Percentiles rank a stretch among this genome's conserved stretches.
Evolutionary conservation across 257 asterid genomes (phyloP).

Genomic region (Phtheirospermum japonicum): DNA sequence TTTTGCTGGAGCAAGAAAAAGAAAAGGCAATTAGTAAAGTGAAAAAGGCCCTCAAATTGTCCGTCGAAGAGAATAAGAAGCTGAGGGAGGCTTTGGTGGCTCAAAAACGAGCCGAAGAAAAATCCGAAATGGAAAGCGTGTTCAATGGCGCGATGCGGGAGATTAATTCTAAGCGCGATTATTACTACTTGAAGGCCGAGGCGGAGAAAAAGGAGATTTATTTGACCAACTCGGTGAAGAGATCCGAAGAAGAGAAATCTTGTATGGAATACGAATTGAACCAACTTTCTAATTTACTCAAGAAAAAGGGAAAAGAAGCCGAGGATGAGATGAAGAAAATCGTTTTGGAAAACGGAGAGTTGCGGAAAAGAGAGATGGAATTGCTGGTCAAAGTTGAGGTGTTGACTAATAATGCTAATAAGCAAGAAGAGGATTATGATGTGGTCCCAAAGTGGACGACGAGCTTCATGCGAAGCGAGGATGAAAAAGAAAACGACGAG

Average conservation of each 20-base stretch:
- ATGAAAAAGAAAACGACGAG: no score
- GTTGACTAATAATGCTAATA: not conserved
- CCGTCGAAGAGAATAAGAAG: slow-evolving; percentile 74
- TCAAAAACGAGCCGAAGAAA: slow-evolving; percentile 76
- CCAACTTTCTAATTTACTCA: not conserved
- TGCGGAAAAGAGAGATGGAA: not conserved
- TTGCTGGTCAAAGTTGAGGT: not conserved
- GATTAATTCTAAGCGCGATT: not conserved
- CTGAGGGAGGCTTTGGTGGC: slow-evolving; percentile 73
- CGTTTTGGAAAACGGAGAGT: not conserved
- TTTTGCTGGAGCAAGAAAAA: slow-evolving; percentile 68
- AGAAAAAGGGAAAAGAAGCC: no score
- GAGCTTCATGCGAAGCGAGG: no score
- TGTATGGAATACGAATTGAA: not conserved
- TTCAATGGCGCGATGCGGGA: slow-evolving; percentile 35
- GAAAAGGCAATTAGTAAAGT: slow-evolving; percentile 59
- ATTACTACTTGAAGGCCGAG: not conserved
- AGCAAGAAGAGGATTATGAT: not conserved
- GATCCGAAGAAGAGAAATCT: not conserved
- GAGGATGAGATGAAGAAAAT: no score
- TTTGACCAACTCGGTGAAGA: not conserved
- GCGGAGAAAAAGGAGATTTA: not conserved
- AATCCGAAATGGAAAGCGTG: slow-evolving; percentile 68
- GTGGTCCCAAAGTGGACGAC: not conserved
- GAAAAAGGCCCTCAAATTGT: slow-evolving; percentile 56